A percentile compares a stretch with the other conserved stretches of the same genome.
Conservation (phyloP, 306 rosid species). For the Urtica urens region DNA sequence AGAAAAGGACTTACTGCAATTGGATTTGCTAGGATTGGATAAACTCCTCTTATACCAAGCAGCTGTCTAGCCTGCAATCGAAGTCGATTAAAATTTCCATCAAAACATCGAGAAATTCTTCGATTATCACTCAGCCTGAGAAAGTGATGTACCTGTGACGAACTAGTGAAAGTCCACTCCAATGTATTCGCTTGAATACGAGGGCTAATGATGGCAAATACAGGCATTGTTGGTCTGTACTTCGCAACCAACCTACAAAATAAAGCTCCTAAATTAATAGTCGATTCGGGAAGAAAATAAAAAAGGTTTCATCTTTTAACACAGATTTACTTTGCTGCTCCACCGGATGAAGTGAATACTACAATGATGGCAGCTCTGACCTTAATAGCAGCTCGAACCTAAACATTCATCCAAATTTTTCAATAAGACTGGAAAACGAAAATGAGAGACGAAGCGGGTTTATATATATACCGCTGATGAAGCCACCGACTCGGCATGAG, state of each 20-base stretch:
- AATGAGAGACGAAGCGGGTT: background rate
- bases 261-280: background rate
- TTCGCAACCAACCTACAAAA: slow-evolving; percentile 31
- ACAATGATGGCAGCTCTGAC: slow-evolving; percentile 24
- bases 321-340: slow-evolving; percentile 16
- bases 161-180: slow-evolving; percentile 23
- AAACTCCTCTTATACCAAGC: slow-evolving; percentile 13
- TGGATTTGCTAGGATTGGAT: slow-evolving; percentile 7
- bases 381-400: slow-evolving; percentile 16
- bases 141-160: slow-evolving; percentile 5
- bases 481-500: slow-evolving; percentile 29
- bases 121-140: background rate
- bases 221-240: slow-evolving; percentile 49
- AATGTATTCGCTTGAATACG: slow-evolving; percentile 29
- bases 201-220: slow-evolving; percentile 40
- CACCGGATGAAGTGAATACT: slow-evolving; percentile 27
- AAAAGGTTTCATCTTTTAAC: too few relatives aligned
- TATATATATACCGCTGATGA: slow-evolving; percentile 23
- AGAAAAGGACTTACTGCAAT: background rate
- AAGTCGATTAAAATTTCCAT: background rate
- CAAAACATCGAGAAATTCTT: background rate
- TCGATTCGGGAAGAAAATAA: too few relatives aligned
- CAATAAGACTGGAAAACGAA: background rate
- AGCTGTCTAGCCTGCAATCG: slow-evolving; percentile 11
- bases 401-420: background rate